Evolutionary conservation across 2,329 filamentous ascomycete genomes (phyloP).

Genomic region (Fusarium nurragi): DNA sequence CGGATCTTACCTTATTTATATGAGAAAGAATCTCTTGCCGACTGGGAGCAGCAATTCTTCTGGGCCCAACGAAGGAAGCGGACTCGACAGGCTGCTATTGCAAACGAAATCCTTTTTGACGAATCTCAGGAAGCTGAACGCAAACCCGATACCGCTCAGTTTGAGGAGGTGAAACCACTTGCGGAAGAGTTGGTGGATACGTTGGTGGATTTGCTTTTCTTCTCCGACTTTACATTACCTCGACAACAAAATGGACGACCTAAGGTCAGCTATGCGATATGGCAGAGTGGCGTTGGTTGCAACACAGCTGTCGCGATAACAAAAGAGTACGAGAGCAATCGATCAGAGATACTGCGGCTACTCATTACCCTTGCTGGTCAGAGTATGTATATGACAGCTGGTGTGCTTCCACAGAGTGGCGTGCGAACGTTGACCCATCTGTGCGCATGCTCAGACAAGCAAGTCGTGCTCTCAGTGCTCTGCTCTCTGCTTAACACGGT

Average conservation of each 20-base stretch:
- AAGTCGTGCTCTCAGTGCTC: slow-evolving; percentile 86
- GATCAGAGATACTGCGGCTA: slow-evolving; percentile 87
- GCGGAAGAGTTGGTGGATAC: slow-evolving; percentile 94
- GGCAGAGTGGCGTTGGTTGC: slow-evolving; percentile 97
- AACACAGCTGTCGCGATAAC: slow-evolving; percentile 88
- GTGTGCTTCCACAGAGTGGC: slow-evolving; percentile 80
- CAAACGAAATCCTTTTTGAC: slow-evolving; percentile 85
- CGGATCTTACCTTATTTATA: slow-evolving; percentile 91
- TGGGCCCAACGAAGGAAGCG: slow-evolving; percentile 81
- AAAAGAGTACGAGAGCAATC: slow-evolving; percentile 92
- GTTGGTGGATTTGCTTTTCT: slow-evolving; percentile 89
- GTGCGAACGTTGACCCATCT: slow-evolving; percentile 89
- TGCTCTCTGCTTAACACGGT: slow-evolving; percentile 96
- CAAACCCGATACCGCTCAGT: slow-evolving; percentile 66
- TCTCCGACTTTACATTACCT: slow-evolving; percentile 86
- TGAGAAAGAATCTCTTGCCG: slow-evolving; percentile 81
- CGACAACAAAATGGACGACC: slow-evolving; percentile 73
- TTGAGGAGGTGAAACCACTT: slow-evolving; percentile 84
- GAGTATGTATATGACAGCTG: slow-evolving; percentile 91
- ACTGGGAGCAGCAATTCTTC: slow-evolving; percentile 94
- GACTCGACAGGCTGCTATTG: slow-evolving; percentile 71
- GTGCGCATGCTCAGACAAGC: slow-evolving; percentile 87
- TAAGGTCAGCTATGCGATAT: slow-evolving; percentile 93
- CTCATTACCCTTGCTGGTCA: slow-evolving; percentile 87
- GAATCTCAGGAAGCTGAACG: slow-evolving; percentile 67